Evolutionary conservation across 2,329 filamentous ascomycete species (phyloP), one percentile per base, ranked within the genome.

Genomic region (Rhynchosporium agropyri): DNA sequence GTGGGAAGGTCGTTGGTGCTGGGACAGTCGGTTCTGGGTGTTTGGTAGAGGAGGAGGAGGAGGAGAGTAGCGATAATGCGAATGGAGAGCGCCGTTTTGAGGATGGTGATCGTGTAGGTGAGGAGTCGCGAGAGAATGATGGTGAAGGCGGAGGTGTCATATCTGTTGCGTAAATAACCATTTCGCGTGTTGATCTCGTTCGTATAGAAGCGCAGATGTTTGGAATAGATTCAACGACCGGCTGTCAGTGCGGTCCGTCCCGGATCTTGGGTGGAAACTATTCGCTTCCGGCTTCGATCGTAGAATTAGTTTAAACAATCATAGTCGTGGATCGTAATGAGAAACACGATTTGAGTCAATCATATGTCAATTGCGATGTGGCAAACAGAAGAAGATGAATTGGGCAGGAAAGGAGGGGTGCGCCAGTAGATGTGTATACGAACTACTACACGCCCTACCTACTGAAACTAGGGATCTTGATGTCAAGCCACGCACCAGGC

Each of bases 131-230:
- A 28, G 45, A 48, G 3, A 8, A 26, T 12, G n/a, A 8, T 9
- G 49, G 49, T 51, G 49, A 51, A 31, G 49, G 49, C 2, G 49
- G 20, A 9, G 50, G 50, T 38, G 50, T 38, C 50, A 53, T 53
- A 33, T 53, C 50, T 53, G 33, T 53, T 1, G 50, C 50, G 33
- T 53, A 53, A 33, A 53, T 53, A n/a, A 53, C 50, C 50, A 53
- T 53, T 38, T 15, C 33, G 31, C 6, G 15, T 43, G 40, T 42
- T 42, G 9, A 15, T 43, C 20, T 43, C 13, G 15, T 43, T 43
- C 3, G 42, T 15, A n/a, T n/a, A 26, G 50, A 31, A 20, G 20
- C 1, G 20, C 20, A 20, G 20, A 20, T 20, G 29, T 53, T 38
- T 31, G 31, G 8, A 4, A 33, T 36, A 20, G 15, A 10, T 20